phyloP scores from a whole-genome alignment of 305 asterid species.

The Fraxinus ornus region DNA sequence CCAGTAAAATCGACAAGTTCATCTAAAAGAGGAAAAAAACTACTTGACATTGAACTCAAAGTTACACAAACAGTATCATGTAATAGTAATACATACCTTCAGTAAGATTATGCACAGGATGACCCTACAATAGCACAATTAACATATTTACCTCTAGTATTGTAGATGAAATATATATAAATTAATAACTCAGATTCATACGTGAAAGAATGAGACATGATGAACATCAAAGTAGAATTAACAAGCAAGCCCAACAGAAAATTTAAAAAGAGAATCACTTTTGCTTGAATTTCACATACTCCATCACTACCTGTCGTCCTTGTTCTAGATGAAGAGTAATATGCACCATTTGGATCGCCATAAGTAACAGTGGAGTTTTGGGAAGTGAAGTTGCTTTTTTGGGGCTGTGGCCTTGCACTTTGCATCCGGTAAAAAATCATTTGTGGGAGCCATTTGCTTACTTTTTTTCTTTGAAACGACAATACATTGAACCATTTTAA shows the following conservation, averaged over 20 bases:
- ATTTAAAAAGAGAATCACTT: background rate
- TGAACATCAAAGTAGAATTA: background rate
- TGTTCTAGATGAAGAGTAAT: constrained; percentile 64
- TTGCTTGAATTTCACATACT: constrained; percentile 36
- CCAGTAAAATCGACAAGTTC: constrained; percentile 51
- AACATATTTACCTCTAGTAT: constrained; percentile 11
- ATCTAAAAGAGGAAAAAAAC: constrained; percentile 38
- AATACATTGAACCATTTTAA: no score
- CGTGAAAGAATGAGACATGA: background rate
- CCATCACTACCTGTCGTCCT: constrained; percentile 79
- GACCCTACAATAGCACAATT: constrained; percentile 54
- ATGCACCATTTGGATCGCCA: constrained; percentile 79
- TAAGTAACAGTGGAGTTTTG: constrained; percentile 74
- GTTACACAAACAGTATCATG: no score
- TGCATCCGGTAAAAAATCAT: constrained; percentile 37
- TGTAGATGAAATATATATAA: constrained; percentile 20
- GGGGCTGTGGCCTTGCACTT: constrained; percentile 38
- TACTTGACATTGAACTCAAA: background rate
- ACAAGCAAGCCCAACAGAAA: background rate
- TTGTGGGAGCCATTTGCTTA: constrained; percentile 43
- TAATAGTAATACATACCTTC: no score
- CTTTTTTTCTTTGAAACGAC: constrained; percentile 23
- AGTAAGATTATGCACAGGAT: constrained; percentile 58
- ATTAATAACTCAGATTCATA: background rate
- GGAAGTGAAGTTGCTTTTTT: constrained; percentile 55